Evolutionary conservation across 768 basidiomycete species (phyloP).

Genomic region (Mycena alexandri): DNA sequence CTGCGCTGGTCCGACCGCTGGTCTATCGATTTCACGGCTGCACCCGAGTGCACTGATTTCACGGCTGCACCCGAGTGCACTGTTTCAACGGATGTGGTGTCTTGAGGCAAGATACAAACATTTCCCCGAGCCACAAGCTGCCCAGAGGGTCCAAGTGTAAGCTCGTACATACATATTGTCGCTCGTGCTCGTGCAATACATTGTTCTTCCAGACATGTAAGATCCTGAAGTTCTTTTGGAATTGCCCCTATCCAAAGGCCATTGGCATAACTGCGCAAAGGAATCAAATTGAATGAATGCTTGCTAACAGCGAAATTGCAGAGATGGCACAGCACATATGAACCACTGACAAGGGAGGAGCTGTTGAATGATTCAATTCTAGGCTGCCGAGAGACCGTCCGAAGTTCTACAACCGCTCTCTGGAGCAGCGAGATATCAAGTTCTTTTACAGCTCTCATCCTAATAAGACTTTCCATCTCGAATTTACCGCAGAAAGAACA

Average conservation of each 20-base stretch:
- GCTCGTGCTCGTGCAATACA: constrained; percentile 33
- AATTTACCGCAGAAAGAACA: constrained; percentile 33
- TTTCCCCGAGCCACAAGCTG: constrained; percentile 41
- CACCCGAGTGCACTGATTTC: no score
- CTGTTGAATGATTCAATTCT: constrained; percentile 15
- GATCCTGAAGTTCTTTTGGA: constrained; percentile 33
- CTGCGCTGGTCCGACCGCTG: no score
- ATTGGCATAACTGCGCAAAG: constrained; percentile 41
- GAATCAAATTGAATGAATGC: constrained; percentile 24
- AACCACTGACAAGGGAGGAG: constrained; percentile 10
- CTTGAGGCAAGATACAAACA: constrained; percentile 40
- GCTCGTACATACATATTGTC: constrained; percentile 38
- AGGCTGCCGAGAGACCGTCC: constrained; percentile 17
- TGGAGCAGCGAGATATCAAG: constrained; percentile 31
- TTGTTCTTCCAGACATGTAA: constrained; percentile 40
- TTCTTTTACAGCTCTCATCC: constrained; percentile 3
- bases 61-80: no score
- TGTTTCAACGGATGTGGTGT: constrained; percentile 26
- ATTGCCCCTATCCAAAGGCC: constrained; percentile 38
- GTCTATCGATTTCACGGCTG: no score
- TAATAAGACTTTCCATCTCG: neutral
- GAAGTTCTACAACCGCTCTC: constrained; percentile 22
- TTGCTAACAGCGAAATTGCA: constrained; percentile 27
- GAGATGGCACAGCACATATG: constrained; percentile 18
- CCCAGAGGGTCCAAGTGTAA: constrained; percentile 32